Evolutionary conservation across 192 early-diverging fungal species (phyloP).

Genomic region (Coemansia sp.): DNA sequence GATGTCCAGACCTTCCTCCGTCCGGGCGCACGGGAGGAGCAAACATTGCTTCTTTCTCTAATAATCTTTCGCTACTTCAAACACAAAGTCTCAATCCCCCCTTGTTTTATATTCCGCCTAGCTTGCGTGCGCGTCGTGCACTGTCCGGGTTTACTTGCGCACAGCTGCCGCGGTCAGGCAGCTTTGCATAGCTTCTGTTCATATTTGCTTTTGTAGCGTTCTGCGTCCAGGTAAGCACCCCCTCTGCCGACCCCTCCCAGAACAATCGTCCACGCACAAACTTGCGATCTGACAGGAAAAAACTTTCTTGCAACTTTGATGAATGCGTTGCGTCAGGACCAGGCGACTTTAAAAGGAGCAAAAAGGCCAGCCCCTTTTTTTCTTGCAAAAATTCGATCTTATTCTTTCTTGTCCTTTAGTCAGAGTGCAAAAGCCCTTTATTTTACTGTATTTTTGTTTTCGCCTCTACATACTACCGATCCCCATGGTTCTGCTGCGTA

Average conservation of each 20-base stretch:
- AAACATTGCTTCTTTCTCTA: no score
- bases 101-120: no score
- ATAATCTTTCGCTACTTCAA: no score
- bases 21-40: no score
- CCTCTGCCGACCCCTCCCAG: not conserved
- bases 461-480: no score
- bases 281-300: constrained; percentile 8
- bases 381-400: not conserved
- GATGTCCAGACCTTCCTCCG: no score
- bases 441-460: no score
- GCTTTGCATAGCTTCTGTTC: not conserved
- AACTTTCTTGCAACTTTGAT: not conserved
- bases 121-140: no score
- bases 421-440: not conserved
- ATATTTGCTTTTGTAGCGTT: not conserved
- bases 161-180: no score
- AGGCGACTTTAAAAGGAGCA: not conserved
- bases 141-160: no score
- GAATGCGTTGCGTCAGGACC: not conserved
- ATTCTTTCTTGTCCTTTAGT: not conserved
- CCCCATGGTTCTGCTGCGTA: no score
- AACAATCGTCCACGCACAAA: not conserved
- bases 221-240: constrained; percentile 3
- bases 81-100: no score
- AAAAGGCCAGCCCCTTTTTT: constrained; percentile 6